Evolutionary conservation across 441 rosid genomes (phyloP), one percentile per base, ranked within the genome.

Genomic region (Populus trichocarpa): DNA sequence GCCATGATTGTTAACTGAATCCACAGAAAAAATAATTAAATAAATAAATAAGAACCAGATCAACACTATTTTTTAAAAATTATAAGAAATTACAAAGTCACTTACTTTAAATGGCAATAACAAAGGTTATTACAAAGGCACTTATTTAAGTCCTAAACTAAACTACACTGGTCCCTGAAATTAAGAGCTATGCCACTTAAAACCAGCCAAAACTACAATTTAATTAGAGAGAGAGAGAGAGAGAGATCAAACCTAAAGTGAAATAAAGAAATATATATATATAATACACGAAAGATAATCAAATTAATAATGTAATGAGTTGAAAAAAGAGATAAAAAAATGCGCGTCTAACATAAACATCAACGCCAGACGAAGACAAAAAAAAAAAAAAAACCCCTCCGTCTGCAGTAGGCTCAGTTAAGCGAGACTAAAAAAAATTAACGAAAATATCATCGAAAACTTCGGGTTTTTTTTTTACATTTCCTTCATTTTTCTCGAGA

Each of bases 1-100:
- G 96, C 84, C 99, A 94, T 97, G 82, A 81, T 78, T 65, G 11
- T 40, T 50, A 73, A 28, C 64, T 61, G 67, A 40, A 73, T 67
- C 36, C 53, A 38, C 50, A 13, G 6, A 72, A 5, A 13, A 13
- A 30, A 12, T 16, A 40, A 28, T 75, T 33, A 6, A 20, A 25
- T 22, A 9, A 38, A 38, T 16, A 23, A 33, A 5, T 74, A 8
- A 26, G 64, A 71, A 40, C 38, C 26, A 14, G 16, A 40, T 12
- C 9, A 38, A 32, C 35, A 18, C 14, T 53, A 72, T 4, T 20
- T 11, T n/a, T 32, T 2, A 2, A 1, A 61, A n/a, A 63, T 61
- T 16, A 12, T n/a, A 38, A 35, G 0, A 22, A 33, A 23, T 23
- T 5, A 13, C 7, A 61, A 9, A 61, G 23, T 9, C 5, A 22